Evolutionary conservation across 2,329 filamentous ascomycete species (phyloP), one percentile per base, ranked within the genome.

Genomic region (Diaporthe destruens): DNA sequence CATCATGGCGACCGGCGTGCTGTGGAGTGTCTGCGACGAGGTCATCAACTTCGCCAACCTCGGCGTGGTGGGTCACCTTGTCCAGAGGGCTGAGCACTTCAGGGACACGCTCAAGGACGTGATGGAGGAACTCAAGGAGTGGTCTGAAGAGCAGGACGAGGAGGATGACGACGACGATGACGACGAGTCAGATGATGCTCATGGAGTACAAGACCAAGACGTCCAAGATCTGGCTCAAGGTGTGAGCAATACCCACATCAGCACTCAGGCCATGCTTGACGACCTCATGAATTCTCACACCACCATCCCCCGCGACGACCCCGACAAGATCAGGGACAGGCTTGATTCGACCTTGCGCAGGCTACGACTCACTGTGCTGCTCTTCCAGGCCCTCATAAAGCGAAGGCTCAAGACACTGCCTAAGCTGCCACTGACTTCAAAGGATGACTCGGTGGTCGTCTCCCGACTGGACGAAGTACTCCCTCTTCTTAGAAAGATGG

Each of bases 11-110:
- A 96, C 95, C 0, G 95, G 94, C 14, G 86, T 95, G 6, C 84
- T 97, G 1, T 98, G 95, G 95, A 89, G 93, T 70, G 89, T 91
- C 8, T 98, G 95, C 78, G 95, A 98, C 81, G 87, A 89, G 9
- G 80, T 97, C 20, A 83, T 90, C 3, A 85, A 86, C 11, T 82
- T 97, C 51, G 88, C 91, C 63, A 86, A 85, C 7, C 83, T 90
- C 32, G 95, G 94, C 0, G 87, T 97, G 6, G 89, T 88, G 0
- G 93, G 92, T 0, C 85, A 95, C 72, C 87, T 96, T 59, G 87
- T 93, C 0, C 86, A 88, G 76, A 95, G 92, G 79, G 92, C 92
- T 1, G 90, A 94, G 76, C 87, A 95, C 80, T 94, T 92, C 82
- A 86, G 90, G 53, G 93, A 93, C 71, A 89, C 93, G 2, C 84